Evolutionary conservation across 805 yeast genomes (phyloP).

Genomic region (Suhomyces vadensis): DNA sequence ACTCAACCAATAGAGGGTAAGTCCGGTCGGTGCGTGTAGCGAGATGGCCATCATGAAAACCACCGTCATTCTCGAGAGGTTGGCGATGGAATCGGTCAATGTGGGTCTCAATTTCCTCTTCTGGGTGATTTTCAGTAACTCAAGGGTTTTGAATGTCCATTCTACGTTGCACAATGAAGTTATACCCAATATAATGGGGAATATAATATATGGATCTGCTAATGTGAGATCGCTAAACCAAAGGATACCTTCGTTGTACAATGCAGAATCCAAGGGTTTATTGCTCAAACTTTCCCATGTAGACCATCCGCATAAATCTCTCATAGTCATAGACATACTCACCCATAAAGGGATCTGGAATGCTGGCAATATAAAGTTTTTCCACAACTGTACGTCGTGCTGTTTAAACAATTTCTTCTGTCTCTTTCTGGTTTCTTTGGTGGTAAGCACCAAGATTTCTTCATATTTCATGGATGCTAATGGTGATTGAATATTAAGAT

Average conservation of each 20-base stretch:
- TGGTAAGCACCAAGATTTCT: slow-evolving; percentile 70
- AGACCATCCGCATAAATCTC: slow-evolving; percentile 73
- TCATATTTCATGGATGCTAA: slow-evolving; percentile 61
- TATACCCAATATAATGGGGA: slow-evolving; percentile 74
- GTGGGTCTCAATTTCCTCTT: slow-evolving; percentile 53
- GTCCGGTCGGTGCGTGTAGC: slow-evolving; percentile 81
- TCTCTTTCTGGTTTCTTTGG: slow-evolving; percentile 75
- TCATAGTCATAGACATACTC: slow-evolving; percentile 68
- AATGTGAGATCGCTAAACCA: slow-evolving; percentile 64
- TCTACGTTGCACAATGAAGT: slow-evolving; percentile 77
- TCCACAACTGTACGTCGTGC: slow-evolving; percentile 76
- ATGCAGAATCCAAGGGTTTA: slow-evolving; percentile 50
- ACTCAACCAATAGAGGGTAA: slow-evolving; percentile 86
- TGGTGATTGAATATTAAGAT: slow-evolving; percentile 25
- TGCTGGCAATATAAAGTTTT: slow-evolving; percentile 69
- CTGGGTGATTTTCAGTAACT: slow-evolving; percentile 46
- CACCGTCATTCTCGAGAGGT: slow-evolving; percentile 70
- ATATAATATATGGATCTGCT: slow-evolving; percentile 59
- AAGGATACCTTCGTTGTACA: slow-evolving; percentile 54
- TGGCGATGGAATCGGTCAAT: slow-evolving; percentile 62
- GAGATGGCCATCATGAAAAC: slow-evolving; percentile 81
- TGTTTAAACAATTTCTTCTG: slow-evolving; percentile 70
- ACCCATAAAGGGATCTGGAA: slow-evolving; percentile 90
- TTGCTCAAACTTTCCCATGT: slow-evolving; percentile 43
- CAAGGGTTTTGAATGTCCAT: slow-evolving; percentile 71